These are phyloP conservation scores for Lentinula sp. DNA, from an alignment of 768 basidiomycete genomes.

Conservation along the genomic window DNA sequence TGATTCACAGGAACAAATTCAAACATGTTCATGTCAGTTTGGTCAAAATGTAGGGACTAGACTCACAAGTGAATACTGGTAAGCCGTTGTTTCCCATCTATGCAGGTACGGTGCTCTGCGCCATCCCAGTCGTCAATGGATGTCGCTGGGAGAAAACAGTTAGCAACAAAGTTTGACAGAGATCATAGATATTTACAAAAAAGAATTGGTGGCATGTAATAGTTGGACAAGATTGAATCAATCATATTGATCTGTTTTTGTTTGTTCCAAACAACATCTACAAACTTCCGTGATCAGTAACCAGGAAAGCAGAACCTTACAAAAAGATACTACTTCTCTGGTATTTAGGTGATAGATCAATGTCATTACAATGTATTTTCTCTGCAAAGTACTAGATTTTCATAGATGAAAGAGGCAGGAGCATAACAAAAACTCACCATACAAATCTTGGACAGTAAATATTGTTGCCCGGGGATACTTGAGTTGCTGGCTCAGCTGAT, in stretches of 20 bases:
- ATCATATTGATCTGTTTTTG: constrained; percentile 69
- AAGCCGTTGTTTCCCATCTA: constrained; percentile 78
- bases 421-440: constrained; percentile 30
- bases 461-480: constrained; percentile 55
- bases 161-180: background rate
- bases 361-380: constrained; percentile 56
- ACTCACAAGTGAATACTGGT: constrained; percentile 69
- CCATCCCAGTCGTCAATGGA: constrained; percentile 49
- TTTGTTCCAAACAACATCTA: constrained; percentile 75
- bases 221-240: constrained; percentile 74
- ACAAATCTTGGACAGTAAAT: constrained; percentile 56
- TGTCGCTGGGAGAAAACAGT: constrained; percentile 30
- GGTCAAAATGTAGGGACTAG: too few relatives aligned
- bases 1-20: too few relatives aligned
- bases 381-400: constrained; percentile 31
- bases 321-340: constrained; percentile 49
- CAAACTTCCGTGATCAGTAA: background rate
- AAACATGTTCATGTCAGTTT: too few relatives aligned
- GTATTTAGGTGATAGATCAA: constrained; percentile 72
- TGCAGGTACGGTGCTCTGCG: constrained; percentile 58
- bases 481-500: constrained; percentile 31
- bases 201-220: constrained; percentile 70
- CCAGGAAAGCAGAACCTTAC: background rate
- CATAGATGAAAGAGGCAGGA: background rate
- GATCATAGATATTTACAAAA: constrained; percentile 40